phyloP scores from a whole-genome alignment of 1,284 basidiomycete genomes.

The Malassezia furfur region DNA sequence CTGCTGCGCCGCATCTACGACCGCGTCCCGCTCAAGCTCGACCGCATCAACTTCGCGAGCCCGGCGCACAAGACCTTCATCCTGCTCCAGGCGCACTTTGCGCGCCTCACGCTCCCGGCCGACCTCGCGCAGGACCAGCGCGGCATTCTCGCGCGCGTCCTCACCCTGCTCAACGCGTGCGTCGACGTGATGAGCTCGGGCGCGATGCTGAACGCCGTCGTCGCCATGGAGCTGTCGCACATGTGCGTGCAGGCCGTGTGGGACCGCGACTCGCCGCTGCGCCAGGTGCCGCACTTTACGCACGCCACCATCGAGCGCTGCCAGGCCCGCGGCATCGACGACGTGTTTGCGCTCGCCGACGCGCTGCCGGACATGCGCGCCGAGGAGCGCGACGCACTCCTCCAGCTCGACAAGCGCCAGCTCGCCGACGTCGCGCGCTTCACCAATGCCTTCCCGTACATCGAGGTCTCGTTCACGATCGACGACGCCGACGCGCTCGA shows the following conservation, averaged over 20 bases:
- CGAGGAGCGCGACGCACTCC: slow-evolving; percentile 55
- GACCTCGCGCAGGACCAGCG: slow-evolving; percentile 87
- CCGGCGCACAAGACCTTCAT: slow-evolving; percentile 98
- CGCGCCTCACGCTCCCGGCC: slow-evolving; percentile 75
- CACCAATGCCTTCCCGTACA: slow-evolving; percentile 52
- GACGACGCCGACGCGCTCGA: slow-evolving; percentile 60
- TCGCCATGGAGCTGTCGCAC: slow-evolving; percentile 97
- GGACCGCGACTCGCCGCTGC: slow-evolving; percentile 68
- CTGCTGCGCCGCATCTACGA: slow-evolving; percentile 69
- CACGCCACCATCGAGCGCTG: slow-evolving; percentile 64
- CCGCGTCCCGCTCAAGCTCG: slow-evolving; percentile 89
- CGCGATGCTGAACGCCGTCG: slow-evolving; percentile 82
- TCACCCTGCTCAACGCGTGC: slow-evolving; percentile 61
- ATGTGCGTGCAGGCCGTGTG: slow-evolving; percentile 98
- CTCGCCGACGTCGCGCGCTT: slow-evolving; percentile 54
- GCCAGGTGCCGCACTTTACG: slow-evolving; percentile 93
- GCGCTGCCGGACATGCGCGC: slow-evolving; percentile 34
- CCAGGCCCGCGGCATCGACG: slow-evolving; percentile 51
- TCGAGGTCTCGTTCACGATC: slow-evolving; percentile 76
- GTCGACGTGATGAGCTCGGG: slow-evolving; percentile 98
- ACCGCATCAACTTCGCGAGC: slow-evolving; percentile 71
- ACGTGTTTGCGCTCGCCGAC: slow-evolving; percentile 40
- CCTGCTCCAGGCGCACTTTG: slow-evolving; percentile 91
- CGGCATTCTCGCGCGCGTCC: slow-evolving; percentile 74
- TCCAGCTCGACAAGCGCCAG: slow-evolving; percentile 75